These are phyloP conservation scores for Stropharia rugosoannulata DNA, from an alignment of 768 basidiomycete species.

Conservation along the genomic window DNA sequence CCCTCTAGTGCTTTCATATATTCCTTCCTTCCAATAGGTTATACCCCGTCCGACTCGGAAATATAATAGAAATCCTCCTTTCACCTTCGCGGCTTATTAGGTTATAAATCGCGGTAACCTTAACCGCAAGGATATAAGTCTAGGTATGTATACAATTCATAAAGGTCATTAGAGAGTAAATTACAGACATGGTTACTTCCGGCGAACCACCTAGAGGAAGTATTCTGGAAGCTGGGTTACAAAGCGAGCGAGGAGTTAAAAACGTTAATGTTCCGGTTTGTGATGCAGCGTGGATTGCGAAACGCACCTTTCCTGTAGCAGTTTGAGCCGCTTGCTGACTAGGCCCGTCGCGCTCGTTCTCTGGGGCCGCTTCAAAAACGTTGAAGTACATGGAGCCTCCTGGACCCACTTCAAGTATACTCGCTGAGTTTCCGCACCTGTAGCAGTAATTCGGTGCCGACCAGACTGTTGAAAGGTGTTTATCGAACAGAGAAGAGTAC, in stretches of 20 bases:
- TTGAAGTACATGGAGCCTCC: conserved; percentile 90
- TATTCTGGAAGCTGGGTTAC: conserved; percentile 74
- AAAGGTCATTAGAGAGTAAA: conserved; percentile 13
- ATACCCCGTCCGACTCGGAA: conserved; percentile 8
- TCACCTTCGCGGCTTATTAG: conserved; percentile 3
- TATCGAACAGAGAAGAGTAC: conserved; percentile 95
- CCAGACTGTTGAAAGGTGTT: conserved; percentile 97
- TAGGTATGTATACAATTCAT: conserved; percentile 9
- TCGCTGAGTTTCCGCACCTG: conserved; percentile 96
- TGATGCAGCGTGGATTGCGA: background rate
- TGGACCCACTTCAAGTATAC: conserved; percentile 93
- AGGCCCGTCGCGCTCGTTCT: conserved; percentile 93
- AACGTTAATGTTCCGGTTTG: background rate
- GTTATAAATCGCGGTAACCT: conserved; percentile 2
- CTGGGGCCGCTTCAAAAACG: conserved; percentile 97
- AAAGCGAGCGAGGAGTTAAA: conserved; percentile 10
- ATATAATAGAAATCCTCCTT: background rate
- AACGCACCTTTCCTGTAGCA: conserved; percentile 64
- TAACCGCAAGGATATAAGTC: conserved; percentile 8
- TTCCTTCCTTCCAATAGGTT: background rate
- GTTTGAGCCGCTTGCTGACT: conserved; percentile 74
- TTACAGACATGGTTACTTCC: conserved; percentile 8
- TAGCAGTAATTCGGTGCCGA: conserved; percentile 99
- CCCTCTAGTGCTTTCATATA: conserved; percentile 4
- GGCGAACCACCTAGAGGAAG: conserved; percentile 48